Base-by-base conservation (phyloP, 805 yeast species). In the Candida nanaspora region DNA sequence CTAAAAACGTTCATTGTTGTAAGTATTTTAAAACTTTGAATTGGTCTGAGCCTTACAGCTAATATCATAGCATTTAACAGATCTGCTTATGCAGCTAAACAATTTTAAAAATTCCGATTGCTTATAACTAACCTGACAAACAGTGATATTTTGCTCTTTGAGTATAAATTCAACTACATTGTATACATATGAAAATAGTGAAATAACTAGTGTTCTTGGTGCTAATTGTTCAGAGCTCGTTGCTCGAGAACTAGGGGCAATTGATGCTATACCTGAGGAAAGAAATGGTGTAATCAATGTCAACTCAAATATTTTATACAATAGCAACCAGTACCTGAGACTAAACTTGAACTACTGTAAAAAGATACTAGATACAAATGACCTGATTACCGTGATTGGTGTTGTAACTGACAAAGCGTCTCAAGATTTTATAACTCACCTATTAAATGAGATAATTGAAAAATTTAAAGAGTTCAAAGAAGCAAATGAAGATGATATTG, bases 131-230 rank as follows among this genome's bases (percentile, higher is more conserved):
- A n/a, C n/a, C n/a, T n/a, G n/a, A n/a, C n/a, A 10, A 29, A 25
- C 14, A 35, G 38, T 57, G 6, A 51, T 56, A 5, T 56, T 56
- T 40, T 54, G 57, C n/a, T 52, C 59, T 18, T 44, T 60, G 37
- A 59, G 59, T 31, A 44, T 59, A 27, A 78, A 79, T 51, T 77
- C 83, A 15, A 74, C 82, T 6, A 76, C 83, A 0, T 61, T 78
- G 13, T 79, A 73, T 54, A 72, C 82, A 11, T 68, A 75, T 46
- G 82, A 78, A 48, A 75, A 75, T 51, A 56, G 59, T 35, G 62
- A 61, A 20, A 55, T 78, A 30, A 61, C 66, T 1, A 64, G 67
- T 25, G 51, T 60, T 21, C 59, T 68, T 33, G 68, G 65, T 38
- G 57, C 76, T 37, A 76, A 75, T 47, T 69, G 80, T 42, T 64